These are phyloP conservation scores for Penium margaritaceum DNA, from an alignment of 139 green algal species.

Conservation along the genomic window DNA sequence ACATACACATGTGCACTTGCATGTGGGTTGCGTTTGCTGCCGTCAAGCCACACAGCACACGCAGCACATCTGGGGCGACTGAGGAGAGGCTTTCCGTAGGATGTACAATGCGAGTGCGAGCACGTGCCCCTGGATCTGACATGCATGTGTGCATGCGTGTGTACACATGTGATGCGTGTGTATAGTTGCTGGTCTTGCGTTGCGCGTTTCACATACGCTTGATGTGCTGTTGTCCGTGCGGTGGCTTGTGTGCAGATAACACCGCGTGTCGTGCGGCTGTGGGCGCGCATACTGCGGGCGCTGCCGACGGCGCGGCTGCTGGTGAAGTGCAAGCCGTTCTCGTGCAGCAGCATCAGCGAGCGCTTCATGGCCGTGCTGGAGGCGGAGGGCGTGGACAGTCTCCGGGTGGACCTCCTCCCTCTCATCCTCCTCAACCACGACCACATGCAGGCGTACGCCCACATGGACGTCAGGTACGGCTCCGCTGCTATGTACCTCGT, in stretches of 20 bases:
- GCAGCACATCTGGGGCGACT: no score
- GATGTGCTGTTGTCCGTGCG: no score
- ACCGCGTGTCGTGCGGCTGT: slow-evolving; percentile 65
- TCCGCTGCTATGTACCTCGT: no score
- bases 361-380: slow-evolving; percentile 37
- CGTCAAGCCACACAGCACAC: no score
- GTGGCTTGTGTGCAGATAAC: slow-evolving; percentile 48
- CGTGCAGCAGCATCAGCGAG: slow-evolving; percentile 59
- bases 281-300: slow-evolving; percentile 66
- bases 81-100: no score
- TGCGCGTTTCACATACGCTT: no score
- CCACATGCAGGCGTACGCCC: slow-evolving; percentile 72
- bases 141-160: not conserved
- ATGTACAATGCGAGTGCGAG: no score
- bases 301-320: slow-evolving; percentile 66
- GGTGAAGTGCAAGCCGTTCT: slow-evolving; percentile 95
- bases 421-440: slow-evolving; percentile 65
- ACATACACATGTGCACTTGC: no score
- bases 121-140: no score
- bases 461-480: slow-evolving; percentile 77
- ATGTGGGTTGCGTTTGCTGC: no score
- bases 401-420: slow-evolving; percentile 80
- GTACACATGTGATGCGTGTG: no score
- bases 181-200: no score
- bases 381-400: slow-evolving; percentile 56